phyloP scores from a whole-genome alignment of 768 basidiomycete genomes.

The Collybiopsis confluens region DNA sequence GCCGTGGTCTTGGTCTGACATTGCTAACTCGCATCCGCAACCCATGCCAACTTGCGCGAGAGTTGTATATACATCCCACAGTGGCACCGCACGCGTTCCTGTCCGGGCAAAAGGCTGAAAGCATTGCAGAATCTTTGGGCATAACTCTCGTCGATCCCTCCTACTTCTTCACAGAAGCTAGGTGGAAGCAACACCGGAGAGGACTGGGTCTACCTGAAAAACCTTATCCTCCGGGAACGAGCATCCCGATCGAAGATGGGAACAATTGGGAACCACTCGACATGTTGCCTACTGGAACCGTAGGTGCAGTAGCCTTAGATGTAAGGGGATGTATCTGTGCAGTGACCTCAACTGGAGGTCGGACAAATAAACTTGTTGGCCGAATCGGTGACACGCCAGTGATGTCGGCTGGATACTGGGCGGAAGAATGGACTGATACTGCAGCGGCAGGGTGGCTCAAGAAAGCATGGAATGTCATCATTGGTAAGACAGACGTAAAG shows the following conservation, averaged over 20 bases:
- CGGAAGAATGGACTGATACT: conserved; percentile 63
- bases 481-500: conserved; percentile 23
- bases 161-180: conserved; percentile 71
- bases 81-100: conserved; percentile 67
- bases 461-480: conserved; percentile 38
- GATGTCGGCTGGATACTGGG: conserved; percentile 81
- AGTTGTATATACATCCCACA: conserved; percentile 64
- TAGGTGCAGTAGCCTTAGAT: conserved; percentile 83
- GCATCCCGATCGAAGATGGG: no score
- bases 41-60: conserved; percentile 66
- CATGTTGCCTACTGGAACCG: conserved; percentile 69
- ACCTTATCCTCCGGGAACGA: conserved; percentile 36
- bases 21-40: conserved; percentile 67
- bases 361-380: conserved; percentile 80
- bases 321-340: conserved; percentile 65
- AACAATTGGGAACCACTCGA: conserved; percentile 34
- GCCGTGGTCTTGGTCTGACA: conserved; percentile 62
- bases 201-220: conserved; percentile 73
- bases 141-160: conserved; percentile 62
- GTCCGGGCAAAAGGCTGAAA: conserved; percentile 62
- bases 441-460: conserved; percentile 17
- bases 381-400: conserved; percentile 80
- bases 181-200: conserved; percentile 76
- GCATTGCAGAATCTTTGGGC: conserved; percentile 51
- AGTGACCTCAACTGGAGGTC: conserved; percentile 78